Conservation (phyloP, 2,329 filamentous ascomycete species). For the Hypoxylon sp. region DNA sequence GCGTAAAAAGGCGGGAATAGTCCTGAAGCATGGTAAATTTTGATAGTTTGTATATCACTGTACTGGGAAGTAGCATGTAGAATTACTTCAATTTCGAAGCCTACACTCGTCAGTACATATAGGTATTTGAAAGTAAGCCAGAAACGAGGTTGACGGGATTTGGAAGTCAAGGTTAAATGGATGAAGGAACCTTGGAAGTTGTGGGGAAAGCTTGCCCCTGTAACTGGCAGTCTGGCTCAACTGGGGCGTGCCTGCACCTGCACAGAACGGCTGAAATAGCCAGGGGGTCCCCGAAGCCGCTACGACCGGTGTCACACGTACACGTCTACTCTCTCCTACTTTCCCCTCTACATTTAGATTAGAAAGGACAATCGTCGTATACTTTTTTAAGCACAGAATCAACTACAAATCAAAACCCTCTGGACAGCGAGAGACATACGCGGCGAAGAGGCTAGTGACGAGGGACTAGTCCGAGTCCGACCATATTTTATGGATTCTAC, state of each 20-base stretch:
- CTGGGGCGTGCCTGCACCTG: slow-evolving; percentile 7
- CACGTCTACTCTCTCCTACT: slow-evolving; percentile 15
- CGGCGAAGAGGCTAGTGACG: neutral
- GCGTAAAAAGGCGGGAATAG: slow-evolving; percentile 13
- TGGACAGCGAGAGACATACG: neutral
- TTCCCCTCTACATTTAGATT: slow-evolving; percentile 14
- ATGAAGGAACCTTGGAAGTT: neutral
- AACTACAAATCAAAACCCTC: neutral
- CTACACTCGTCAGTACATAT: neutral
- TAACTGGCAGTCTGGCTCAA: neutral
- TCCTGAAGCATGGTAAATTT: slow-evolving; percentile 14
- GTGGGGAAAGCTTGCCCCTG: slow-evolving; percentile 21
- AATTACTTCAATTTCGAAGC: slow-evolving; percentile 1
- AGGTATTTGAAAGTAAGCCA: neutral
- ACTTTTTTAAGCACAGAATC: slow-evolving; percentile 5
- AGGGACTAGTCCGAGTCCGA: neutral
- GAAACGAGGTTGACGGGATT: slow-evolving; percentile 11
- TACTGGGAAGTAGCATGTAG: neutral
- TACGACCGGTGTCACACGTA: slow-evolving; percentile 11
- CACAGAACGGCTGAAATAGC: slow-evolving; percentile 1
- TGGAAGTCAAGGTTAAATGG: slow-evolving; percentile 6
- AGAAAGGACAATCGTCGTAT: slow-evolving; percentile 11
- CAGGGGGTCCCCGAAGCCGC: slow-evolving; percentile 5
- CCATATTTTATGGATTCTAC: neutral
- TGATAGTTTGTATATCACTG: slow-evolving; percentile 10